Conservation (phyloP, 2,329 filamentous ascomycete species). For the Dothidotthia symphoricarpi region DNA sequence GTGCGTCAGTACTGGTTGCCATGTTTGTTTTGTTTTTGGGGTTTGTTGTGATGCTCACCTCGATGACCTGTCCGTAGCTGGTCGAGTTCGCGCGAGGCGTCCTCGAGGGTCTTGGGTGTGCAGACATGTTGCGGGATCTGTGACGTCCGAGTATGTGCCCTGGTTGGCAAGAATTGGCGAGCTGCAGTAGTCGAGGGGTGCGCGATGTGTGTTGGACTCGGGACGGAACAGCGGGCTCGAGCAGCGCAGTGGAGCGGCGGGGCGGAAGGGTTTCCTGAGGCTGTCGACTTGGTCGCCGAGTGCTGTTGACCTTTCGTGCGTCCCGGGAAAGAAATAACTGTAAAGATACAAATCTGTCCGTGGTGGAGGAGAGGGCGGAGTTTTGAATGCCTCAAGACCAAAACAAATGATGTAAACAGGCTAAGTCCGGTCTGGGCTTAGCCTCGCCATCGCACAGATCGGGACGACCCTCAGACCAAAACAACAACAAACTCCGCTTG, state of each 20-base stretch:
- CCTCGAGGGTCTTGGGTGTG: slow-evolving; percentile 25
- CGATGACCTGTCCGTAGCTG: slow-evolving; percentile 84
- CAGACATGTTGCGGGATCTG: slow-evolving; percentile 25
- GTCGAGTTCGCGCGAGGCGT: slow-evolving; percentile 37
- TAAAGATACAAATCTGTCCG: slow-evolving; percentile 38
- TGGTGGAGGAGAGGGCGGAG: slow-evolving; percentile 20
- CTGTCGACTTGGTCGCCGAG: slow-evolving; percentile 22
- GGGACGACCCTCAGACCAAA: too few species aligned
- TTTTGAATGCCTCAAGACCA: too few species aligned
- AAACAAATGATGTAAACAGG: too few species aligned
- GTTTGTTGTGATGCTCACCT: slow-evolving; percentile 67
- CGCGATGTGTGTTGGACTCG: slow-evolving; percentile 12
- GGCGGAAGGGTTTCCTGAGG: slow-evolving; percentile 11
- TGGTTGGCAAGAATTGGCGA: slow-evolving; percentile 9
- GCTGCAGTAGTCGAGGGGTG: slow-evolving; percentile 10
- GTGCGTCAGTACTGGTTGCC: slow-evolving; percentile 12
- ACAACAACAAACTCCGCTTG: too few species aligned
- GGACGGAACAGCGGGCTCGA: slow-evolving; percentile 19
- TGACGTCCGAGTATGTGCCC: slow-evolving; percentile 9
- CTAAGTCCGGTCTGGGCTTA: too few species aligned
- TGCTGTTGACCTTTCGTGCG: slow-evolving; percentile 16
- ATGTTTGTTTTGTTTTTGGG: slow-evolving; percentile 18
- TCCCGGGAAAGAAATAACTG: slow-evolving; percentile 34
- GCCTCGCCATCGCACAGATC: too few species aligned
- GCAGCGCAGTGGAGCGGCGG: slow-evolving; percentile 14